phyloP scores from a whole-genome alignment of 2,329 filamentous ascomycete species.

The Xylariaceae sp. region DNA sequence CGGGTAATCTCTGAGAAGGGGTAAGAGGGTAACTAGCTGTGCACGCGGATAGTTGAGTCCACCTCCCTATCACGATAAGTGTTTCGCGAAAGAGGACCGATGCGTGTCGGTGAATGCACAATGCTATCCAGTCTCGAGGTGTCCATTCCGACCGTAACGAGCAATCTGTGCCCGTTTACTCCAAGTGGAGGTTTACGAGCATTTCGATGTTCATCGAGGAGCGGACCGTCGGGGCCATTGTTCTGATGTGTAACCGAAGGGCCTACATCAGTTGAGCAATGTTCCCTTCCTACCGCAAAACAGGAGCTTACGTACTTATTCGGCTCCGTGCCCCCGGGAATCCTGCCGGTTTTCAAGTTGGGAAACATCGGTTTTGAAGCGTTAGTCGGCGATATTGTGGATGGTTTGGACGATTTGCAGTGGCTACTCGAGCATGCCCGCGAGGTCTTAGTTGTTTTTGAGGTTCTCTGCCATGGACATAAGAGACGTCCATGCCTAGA shows the following conservation, averaged over 20 bases:
- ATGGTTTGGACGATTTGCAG: slow-evolving; percentile 11
- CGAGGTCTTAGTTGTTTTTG: slow-evolving; percentile 10
- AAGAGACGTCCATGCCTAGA: slow-evolving; percentile 1
- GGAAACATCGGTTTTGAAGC: not conserved
- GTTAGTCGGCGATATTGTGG: slow-evolving; percentile 1
- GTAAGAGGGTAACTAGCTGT: no score
- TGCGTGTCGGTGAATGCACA: no score
- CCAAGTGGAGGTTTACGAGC: no score
- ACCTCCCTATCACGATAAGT: no score
- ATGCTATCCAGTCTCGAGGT: no score
- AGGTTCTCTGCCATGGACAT: slow-evolving; percentile 9
- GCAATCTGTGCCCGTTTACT: no score
- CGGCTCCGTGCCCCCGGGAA: slow-evolving; percentile 9
- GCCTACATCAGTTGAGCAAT: slow-evolving; percentile 16
- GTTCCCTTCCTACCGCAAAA: not conserved
- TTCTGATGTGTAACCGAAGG: slow-evolving; percentile 27
- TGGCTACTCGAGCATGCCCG: slow-evolving; percentile 8
- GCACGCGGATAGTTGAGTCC: no score
- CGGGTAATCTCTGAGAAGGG: no score
- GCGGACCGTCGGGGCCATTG: slow-evolving; percentile 29
- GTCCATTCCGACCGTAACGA: no score
- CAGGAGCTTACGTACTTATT: slow-evolving; percentile 19
- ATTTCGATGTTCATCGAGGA: slow-evolving; percentile 8
- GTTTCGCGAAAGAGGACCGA: no score
- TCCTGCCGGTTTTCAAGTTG: not conserved